Conservation (phyloP, 2,329 filamentous ascomycete species). For the Colletotrichum melonis region DNA sequence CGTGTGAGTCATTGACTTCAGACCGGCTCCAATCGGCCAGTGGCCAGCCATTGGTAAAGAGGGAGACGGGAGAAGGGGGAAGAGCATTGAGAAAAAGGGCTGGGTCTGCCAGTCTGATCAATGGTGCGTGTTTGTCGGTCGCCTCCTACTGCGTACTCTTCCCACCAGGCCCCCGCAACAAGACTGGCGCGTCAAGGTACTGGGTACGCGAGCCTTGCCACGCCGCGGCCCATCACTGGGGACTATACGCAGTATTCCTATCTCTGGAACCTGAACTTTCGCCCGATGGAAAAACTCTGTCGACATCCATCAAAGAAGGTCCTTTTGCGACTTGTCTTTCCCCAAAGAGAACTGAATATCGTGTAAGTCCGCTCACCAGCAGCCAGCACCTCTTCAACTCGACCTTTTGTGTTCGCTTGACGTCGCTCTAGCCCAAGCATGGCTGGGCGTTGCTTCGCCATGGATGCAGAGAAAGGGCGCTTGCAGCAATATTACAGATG, state of each 20-base stretch:
- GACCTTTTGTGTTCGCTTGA: neutral
- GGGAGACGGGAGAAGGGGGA: neutral
- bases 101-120: slow-evolving; percentile 2
- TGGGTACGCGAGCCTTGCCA: slow-evolving; percentile 36
- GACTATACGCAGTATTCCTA: neutral
- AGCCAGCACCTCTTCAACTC: neutral
- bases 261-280: slow-evolving; percentile 24
- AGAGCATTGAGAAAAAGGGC: slow-evolving; percentile 24
- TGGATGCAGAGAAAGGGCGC: slow-evolving; percentile 21
- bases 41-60: slow-evolving; percentile 20
- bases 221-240: slow-evolving; percentile 17
- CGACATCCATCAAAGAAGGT: slow-evolving; percentile 1
- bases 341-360: neutral
- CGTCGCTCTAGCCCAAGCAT: neutral
- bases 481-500: slow-evolving; percentile 30
- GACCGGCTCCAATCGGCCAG: slow-evolving; percentile 27
- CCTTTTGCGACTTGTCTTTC: neutral
- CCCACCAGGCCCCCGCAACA: slow-evolving; percentile 5
- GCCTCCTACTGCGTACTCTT: neutral
- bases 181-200: slow-evolving; percentile 8
- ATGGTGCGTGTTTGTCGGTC: slow-evolving; percentile 20
- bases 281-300: slow-evolving; percentile 30
- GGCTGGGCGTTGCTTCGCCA: slow-evolving; percentile 18
- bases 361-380: neutral
- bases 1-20: slow-evolving; percentile 37